Conservation (phyloP, 2,329 filamentous ascomycete genomes). For the Ambrosiella cleistominuta region DNA sequence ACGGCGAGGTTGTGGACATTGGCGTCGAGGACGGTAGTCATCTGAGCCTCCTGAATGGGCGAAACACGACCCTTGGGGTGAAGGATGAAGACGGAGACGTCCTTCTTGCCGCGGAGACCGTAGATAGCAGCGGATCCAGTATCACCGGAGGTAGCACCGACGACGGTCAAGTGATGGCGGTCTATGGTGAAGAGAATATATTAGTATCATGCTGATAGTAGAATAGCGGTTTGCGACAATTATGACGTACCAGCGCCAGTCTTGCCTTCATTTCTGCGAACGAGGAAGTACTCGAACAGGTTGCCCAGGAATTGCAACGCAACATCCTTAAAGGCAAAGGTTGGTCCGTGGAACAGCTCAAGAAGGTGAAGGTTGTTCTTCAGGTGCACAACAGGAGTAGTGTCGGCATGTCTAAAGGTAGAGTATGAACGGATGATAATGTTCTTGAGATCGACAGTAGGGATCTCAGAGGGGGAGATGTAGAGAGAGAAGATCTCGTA, state of each 20-base stretch:
- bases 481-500: constrained; percentile 75
- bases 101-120: constrained; percentile 84
- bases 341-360: constrained; percentile 92
- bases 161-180: constrained; percentile 66
- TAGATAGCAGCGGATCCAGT: constrained; percentile 95
- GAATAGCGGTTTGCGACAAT: neutral
- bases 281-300: constrained; percentile 76
- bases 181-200: constrained; percentile 23
- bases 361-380: constrained; percentile 67
- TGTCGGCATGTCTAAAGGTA: constrained; percentile 65
- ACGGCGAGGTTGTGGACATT: constrained; percentile 91
- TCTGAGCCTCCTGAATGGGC: constrained; percentile 87
- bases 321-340: constrained; percentile 89
- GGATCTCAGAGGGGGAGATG: constrained; percentile 71
- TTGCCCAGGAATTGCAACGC: constrained; percentile 83
- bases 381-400: constrained; percentile 65
- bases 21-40: constrained; percentile 79
- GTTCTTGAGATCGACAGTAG: constrained; percentile 56
- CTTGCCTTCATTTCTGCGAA: constrained; percentile 54
- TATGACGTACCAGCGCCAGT: constrained; percentile 31
- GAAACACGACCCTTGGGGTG: constrained; percentile 81
- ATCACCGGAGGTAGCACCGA: constrained; percentile 74
- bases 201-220: neutral
- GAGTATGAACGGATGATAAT: constrained; percentile 77
- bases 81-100: constrained; percentile 90